Conservation (phyloP, 2,329 filamentous ascomycete species). For the Colletotrichum chlorophyti region DNA sequence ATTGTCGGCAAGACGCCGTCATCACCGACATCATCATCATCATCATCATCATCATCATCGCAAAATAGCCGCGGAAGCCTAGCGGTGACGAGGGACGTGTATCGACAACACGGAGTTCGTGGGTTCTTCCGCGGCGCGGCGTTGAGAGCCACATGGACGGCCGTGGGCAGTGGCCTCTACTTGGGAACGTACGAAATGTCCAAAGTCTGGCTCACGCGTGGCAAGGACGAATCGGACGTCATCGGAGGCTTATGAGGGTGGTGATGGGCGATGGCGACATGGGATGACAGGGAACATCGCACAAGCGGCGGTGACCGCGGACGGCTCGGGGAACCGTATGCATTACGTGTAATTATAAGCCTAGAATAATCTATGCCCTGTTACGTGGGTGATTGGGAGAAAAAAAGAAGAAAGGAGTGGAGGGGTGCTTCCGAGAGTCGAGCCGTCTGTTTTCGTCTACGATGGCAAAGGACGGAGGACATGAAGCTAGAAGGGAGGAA, state of each 20-base stretch:
- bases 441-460: not conserved
- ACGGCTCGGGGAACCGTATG: not conserved
- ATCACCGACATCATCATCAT: too few species aligned
- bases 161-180: slow-evolving; percentile 83
- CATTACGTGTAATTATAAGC: too few species aligned
- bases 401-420: not conserved
- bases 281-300: not conserved
- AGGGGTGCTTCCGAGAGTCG: slow-evolving; percentile 1
- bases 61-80: slow-evolving; percentile 46
- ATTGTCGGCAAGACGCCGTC: not conserved
- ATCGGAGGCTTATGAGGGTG: slow-evolving; percentile 38
- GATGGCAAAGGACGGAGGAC: not conserved
- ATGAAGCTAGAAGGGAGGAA: not conserved
- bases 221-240: slow-evolving; percentile 49
- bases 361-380: too few species aligned
- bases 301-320: slow-evolving; percentile 2
- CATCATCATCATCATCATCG: not conserved
- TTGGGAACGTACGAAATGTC: slow-evolving; percentile 86
- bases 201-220: slow-evolving; percentile 64
- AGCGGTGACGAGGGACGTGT: slow-evolving; percentile 69
- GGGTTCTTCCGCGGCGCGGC: slow-evolving; percentile 81
- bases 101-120: slow-evolving; percentile 69
- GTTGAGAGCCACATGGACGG: slow-evolving; percentile 80
- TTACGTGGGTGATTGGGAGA: not conserved
- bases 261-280: slow-evolving; percentile 24